Base-by-base conservation (phyloP, 1,284 basidiomycete genomes). In the Sutorius eximius region DNA sequence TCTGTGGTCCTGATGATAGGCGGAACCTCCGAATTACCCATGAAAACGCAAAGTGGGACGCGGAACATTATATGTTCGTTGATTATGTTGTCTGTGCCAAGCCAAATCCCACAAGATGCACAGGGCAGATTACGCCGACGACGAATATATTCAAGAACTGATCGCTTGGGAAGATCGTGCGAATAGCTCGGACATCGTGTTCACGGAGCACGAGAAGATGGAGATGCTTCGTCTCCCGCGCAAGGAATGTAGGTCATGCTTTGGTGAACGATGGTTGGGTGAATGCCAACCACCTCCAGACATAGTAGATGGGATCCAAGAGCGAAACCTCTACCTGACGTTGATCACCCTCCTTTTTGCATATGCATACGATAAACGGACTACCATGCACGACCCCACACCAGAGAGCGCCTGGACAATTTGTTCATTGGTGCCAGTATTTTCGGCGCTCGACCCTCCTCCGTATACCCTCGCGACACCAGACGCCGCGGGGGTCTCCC, bases 391-490 rank as follows among this genome's bases (percentile, higher is more conserved):
- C 48, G 90, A 92, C 59, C 82, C 89, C 22, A 91, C 87, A 3
- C 80, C 89, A 13, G 90, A 93, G 70, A 92, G 90, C 65, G 85
- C 88, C 20, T 92, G 89, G 89, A 92, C 90, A 3, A 77, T 92
- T 50, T 80, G 82, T 60, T 77, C 73, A 38, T 77, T 92, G 51
- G 82, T 81, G 8, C 85, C 90, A 42, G 82, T 83, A 4, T 90
- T 92, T 70, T 83, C 89, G 29, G 87, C 90, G 1, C 81, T 92
- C 30, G 87, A 91, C 66, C 81, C 85, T 29, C 81, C 86, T 38
- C 82, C 82, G 3, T 85, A 81, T 61, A 41, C 46, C 36, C 43
- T 55, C 41, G 9, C 10, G 20, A 45, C 47, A 43, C 57, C 49
- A 54, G 44, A 58, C 29, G 62, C 47, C 51, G 53, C 16, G 49